Conservation (phyloP, 371 early-diverging fungal genomes). For the Chytridium lagenaria region DNA sequence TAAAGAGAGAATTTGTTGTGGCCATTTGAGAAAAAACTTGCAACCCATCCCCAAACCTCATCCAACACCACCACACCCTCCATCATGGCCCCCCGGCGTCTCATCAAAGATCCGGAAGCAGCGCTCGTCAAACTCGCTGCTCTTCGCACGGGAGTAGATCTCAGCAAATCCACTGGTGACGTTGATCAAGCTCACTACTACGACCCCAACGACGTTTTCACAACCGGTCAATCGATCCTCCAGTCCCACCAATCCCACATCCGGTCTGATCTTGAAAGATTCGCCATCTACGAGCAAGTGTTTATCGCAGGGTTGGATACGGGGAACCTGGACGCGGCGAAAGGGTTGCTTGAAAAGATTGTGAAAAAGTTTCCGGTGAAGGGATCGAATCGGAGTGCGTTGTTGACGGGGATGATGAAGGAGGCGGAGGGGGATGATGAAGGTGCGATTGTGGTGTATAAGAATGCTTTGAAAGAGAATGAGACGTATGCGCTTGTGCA, state of each 20-base stretch:
- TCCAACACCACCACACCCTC: constrained; percentile 10
- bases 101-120: not conserved
- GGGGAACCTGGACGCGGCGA: constrained; percentile 68
- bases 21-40: too few relatives aligned
- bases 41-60: too few relatives aligned
- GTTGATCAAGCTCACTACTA: constrained; percentile 16
- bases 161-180: not conserved
- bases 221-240: constrained; percentile 24
- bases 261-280: constrained; percentile 29
- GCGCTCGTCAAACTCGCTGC: not conserved
- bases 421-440: constrained; percentile 75
- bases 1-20: too few relatives aligned
- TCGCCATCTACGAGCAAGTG: constrained; percentile 78
- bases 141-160: not conserved
- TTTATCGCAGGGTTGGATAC: constrained; percentile 80
- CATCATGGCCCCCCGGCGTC: not conserved
- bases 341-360: constrained; percentile 67
- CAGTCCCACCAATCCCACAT: not conserved
- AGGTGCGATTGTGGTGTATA: constrained; percentile 61
- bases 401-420: constrained; percentile 69
- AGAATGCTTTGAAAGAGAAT: constrained; percentile 35
- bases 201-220: constrained; percentile 36
- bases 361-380: constrained; percentile 61
- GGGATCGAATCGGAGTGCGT: constrained; percentile 67
- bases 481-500: constrained; percentile 36